Conservation (phyloP, 2,329 filamentous ascomycete genomes). For the Botrytis galanthina region DNA sequence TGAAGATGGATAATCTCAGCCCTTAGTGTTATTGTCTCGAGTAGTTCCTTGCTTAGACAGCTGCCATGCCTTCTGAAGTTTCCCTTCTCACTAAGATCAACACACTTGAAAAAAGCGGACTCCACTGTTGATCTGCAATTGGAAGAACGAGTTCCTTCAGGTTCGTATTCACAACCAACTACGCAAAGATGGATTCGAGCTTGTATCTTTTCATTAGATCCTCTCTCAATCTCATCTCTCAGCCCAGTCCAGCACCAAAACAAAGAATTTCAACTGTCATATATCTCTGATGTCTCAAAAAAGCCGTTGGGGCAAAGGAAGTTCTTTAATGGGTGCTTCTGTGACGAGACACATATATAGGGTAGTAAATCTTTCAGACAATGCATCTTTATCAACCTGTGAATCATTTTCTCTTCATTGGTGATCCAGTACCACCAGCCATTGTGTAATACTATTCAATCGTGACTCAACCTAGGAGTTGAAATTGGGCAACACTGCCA, state of each 20-base stretch:
- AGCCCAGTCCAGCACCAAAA: too few relatives aligned
- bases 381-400: not conserved
- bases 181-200: not conserved
- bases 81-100: not conserved
- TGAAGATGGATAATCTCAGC: not conserved
- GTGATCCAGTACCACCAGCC: not conserved
- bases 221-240: too few relatives aligned
- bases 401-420: not conserved
- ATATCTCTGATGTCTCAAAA: too few relatives aligned
- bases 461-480: not conserved
- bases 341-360: not conserved
- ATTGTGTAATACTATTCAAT: not conserved
- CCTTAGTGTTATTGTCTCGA: not conserved
- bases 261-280: too few relatives aligned
- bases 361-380: not conserved
- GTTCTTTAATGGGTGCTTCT: not conserved
- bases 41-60: not conserved
- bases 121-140: not conserved
- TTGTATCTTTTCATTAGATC: too few relatives aligned
- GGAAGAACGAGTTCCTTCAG: not conserved
- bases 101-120: not conserved
- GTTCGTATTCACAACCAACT: not conserved
- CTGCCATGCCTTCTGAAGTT: not conserved
- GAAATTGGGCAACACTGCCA: not conserved
- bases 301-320: not conserved